Base-by-base conservation (phyloP, 2,329 filamentous ascomycete genomes). In the Monosporascus ibericus region DNA sequence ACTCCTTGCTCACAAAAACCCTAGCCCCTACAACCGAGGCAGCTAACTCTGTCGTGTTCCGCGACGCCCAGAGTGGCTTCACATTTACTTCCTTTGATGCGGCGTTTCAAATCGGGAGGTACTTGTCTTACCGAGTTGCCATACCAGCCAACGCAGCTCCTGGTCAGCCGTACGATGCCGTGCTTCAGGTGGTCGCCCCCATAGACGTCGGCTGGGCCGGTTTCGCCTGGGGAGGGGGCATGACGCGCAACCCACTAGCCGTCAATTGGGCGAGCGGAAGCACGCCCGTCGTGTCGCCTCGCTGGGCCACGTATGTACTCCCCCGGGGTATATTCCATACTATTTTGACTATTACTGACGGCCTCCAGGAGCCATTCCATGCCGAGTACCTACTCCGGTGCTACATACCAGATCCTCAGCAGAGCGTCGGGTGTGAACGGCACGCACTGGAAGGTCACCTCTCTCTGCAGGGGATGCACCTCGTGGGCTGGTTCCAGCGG, bases 141-240 rank as follows among this genome's bases (percentile, higher is more conserved):
- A 60, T 75, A 14, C 72, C 73, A 3, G 60, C 52, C 11, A 61
- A 65, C 6, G 55, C 60, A 1, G 60, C 67, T 3, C 15, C 63
- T 0, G 56, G 48, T 3, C 53, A 62, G 7, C 57, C 69, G 0
- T 75, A 71, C 53, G 73, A 76, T 51, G 65, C 67, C 11, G 69
- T 75, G 5, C 39, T 76, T 22, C 75, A 77, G 57, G 69, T 77
- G 44, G 64, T 71, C 3, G 69, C 73, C 0, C 74, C 75, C 15
- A 64, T 64, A n/a, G 60, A 63, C 2, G 68, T 75, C 46, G 75
- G 74, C 51, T 78, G 75, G 75, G 70, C 72, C 8, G 75, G 74
- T 2, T 64, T 77, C 22, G 70, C 75, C 15, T 78, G 75, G 75
- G 75, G 74, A n/a, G 75, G 74, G 4, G 68, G 69, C 36, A 78